Evolutionary conservation across 148 eudicot species (phyloP), one percentile per base, ranked within the genome.

Genomic region (Dianthus caryophyllus): DNA sequence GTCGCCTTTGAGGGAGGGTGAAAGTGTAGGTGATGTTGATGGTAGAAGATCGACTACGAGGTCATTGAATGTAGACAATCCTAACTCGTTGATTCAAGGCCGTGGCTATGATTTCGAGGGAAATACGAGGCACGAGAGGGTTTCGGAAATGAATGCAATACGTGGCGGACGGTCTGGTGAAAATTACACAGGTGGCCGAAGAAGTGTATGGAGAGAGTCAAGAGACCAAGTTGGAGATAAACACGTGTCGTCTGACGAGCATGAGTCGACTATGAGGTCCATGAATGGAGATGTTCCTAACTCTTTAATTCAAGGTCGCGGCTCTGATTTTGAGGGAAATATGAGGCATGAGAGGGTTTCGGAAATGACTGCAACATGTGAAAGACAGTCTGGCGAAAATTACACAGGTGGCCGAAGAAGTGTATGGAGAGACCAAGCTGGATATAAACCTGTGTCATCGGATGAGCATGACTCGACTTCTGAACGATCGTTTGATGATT

Each of bases 171-270:
- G 29, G 22, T 59, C 83, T 27, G 49, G 52, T 70, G 68, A 66
- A 33, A 13, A 60, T 15, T 14, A 55, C 27, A 49, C 58, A 24
- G 36, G 43, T 36, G 39, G 71, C 1, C 56, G 73, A 8, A 61
- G 66, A 15, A 71, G 75, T 24, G 58, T 36, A 15, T 67, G 70
- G 73, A 57, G 73, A n/a, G n/a, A n/a, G n/a, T n/a, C n/a, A n/a
- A n/a, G n/a, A 73, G 80, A 78, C 47, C 65, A 41, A 63, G 47
- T 50, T 69, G 71, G 58, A 63, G 58, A 61, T 53, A 66, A 76
- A 21, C 62, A 64, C 14, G 57, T 50, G 48, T 65, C 22, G 48
- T 75, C 65, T 61, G 73, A 75, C 56, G 72, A 76, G 50, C 65
- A 71, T 62, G 72, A 55, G 58, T 58, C 55, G 65, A 41, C 55